Conservation (phyloP, 108 stramenopile genomes). For the Bacterosira constricta region DNA sequence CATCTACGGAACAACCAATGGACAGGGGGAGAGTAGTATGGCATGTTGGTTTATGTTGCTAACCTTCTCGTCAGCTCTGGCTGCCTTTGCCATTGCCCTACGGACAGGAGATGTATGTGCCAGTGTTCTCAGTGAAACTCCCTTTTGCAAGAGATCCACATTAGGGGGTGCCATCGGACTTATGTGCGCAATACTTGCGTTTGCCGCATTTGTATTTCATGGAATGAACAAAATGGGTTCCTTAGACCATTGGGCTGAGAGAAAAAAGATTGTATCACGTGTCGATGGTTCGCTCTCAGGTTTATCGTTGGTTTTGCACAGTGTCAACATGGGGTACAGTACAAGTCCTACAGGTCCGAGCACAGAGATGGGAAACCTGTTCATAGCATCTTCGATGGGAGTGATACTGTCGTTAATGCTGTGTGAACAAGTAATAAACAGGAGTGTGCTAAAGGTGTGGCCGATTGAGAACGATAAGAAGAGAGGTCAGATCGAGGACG, state of each 20-base stretch:
- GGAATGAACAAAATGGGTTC: constrained; percentile 22
- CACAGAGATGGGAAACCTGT: constrained; percentile 21
- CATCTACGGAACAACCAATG: constrained; percentile 2
- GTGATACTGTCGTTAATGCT: constrained; percentile 21
- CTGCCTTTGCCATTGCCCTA: constrained; percentile 18
- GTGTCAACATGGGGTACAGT: constrained; percentile 24
- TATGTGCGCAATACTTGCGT: constrained; percentile 5
- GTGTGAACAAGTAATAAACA: constrained; percentile 16
- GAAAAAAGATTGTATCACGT: constrained; percentile 5
- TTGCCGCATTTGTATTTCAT: constrained; percentile 17
- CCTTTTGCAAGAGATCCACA: constrained; percentile 26
- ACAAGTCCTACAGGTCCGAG: constrained; percentile 31
- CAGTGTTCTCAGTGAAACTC: constrained; percentile 10
- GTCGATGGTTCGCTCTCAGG: constrained; percentile 9
- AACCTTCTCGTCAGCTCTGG: constrained; percentile 25
- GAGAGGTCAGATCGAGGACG: background rate
- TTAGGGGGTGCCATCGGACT: constrained; percentile 29
- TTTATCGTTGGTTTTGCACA: constrained; percentile 15
- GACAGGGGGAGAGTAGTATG: constrained; percentile 14
- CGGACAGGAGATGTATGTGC: constrained; percentile 2
- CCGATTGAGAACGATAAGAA: background rate
- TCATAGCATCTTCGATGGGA: constrained; percentile 25
- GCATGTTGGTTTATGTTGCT: constrained; percentile 34
- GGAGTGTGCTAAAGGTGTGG: background rate
- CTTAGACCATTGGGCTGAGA: constrained; percentile 7